phyloP scores from a whole-genome alignment of 2,329 filamentous ascomycete species.

The Cercospora janseana region DNA sequence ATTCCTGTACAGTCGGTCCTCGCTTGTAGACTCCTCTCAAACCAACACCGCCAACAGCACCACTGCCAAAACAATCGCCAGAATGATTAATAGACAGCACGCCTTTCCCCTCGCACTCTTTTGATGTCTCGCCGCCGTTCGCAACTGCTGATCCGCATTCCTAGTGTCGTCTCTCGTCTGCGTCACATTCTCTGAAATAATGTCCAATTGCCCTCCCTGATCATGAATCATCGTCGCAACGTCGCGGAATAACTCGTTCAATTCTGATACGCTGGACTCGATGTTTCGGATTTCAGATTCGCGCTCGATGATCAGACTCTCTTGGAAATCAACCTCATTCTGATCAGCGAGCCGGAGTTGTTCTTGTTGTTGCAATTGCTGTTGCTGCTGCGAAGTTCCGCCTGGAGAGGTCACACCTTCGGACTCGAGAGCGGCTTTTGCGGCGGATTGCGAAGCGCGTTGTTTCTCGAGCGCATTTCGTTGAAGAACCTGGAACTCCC shows the following conservation, averaged over 20 bases:
- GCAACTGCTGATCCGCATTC: constrained; percentile 81
- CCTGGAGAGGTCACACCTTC: constrained; percentile 40
- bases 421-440: constrained; percentile 68
- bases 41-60: constrained; percentile 74
- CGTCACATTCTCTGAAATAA: constrained; percentile 85
- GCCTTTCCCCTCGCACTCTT: constrained; percentile 93
- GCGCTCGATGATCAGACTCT: constrained; percentile 90
- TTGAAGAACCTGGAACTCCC: constrained; percentile 91
- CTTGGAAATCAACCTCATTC: constrained; percentile 96
- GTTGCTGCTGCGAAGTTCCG: constrained; percentile 51
- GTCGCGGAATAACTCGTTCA: constrained; percentile 95
- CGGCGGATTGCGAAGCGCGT: constrained; percentile 78
- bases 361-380: constrained; percentile 56
- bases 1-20: background rate
- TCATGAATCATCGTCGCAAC: constrained; percentile 97
- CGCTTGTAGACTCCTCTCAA: background rate
- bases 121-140: constrained; percentile 85
- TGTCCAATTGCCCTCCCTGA: constrained; percentile 84
- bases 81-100: constrained; percentile 84
- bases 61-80: constrained; percentile 85
- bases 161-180: constrained; percentile 76
- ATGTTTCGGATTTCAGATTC: constrained; percentile 97
- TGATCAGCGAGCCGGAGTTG: constrained; percentile 81
- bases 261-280: constrained; percentile 89
- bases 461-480: constrained; percentile 88